Conservation (phyloP, 306 rosid species). For the Inga oerstediana region DNA sequence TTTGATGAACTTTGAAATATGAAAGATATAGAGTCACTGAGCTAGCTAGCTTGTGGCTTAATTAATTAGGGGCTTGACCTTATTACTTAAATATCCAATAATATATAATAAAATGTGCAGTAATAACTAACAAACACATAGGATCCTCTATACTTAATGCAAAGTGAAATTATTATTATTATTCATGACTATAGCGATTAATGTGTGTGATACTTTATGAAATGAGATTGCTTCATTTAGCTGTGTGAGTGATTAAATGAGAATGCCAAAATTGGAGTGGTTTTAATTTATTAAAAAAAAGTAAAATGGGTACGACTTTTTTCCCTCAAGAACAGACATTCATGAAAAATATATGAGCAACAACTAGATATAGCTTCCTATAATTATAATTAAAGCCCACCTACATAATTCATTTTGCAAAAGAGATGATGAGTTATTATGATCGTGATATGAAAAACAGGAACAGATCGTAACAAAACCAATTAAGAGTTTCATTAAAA, state of each 20-base stretch:
- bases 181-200: neutral
- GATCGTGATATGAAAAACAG: neutral
- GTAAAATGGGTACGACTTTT: neutral
- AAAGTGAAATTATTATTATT: slow-evolving; percentile 11
- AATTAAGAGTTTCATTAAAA: slow-evolving; percentile 40
- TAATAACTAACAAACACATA: neutral
- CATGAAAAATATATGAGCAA: slow-evolving; percentile 15
- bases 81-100: neutral
- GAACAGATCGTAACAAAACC: neutral
- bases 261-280: slow-evolving; percentile 10
- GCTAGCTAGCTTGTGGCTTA: neutral
- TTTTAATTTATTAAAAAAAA: neutral
- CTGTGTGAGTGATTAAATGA: slow-evolving; percentile 20
- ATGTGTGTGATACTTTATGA: slow-evolving; percentile 14
- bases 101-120: neutral
- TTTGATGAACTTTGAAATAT: neutral
- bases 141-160: slow-evolving; percentile 8
- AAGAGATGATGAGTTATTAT: neutral
- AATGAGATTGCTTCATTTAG: slow-evolving; percentile 32
- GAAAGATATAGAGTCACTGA: neutral
- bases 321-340: slow-evolving; percentile 17
- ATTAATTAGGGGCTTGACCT: neutral
- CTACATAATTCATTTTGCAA: slow-evolving; percentile 22
- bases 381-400: slow-evolving; percentile 24
- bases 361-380: slow-evolving; percentile 7